Evolutionary conservation across 805 yeast species (phyloP), one percentile per base, ranked within the genome.

Genomic region (Candida stauntonica): DNA sequence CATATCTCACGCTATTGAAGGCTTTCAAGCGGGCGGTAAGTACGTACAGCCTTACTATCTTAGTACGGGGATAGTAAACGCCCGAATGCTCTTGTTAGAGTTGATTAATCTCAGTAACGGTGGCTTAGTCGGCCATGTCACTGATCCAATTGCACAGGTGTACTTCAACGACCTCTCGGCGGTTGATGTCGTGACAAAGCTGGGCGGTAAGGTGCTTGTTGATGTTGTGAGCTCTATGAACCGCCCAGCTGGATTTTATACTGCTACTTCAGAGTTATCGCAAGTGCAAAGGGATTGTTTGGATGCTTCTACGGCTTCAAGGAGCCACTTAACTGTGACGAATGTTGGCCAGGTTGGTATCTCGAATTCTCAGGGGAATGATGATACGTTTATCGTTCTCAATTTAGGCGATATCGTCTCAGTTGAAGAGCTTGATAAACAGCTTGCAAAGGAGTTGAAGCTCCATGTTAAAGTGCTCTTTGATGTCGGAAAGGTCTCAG

Each of bases 141-240:
- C 30, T 9, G 45, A 41, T 18, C 43, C 43, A 5, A 26, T 38
- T 24, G 36, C 41, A 6, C 42, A 38, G n/a, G 44, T 44, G 2
- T 44, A 41, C 43, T 44, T 38, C 37, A 38, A 38, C 17, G 48
- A 44, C 24, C 33, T 44, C 29, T 44, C 34, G 35, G 17, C 38
- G 9, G 11, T 36, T 17, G 48, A 39, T 2, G 11, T 43, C 24
- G 35, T 38, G 4, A 35, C 41, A 1, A 26, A 28, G 3, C 6
- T 14, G 21, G 29, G 29, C 9, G 35, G 33, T 3, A 16, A 38
- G 7, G 14, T 37, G 12, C 16, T 40, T 12, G 38, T 44, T 17
- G 41, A 40, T 30, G 29, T 33, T 21, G 38, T 27, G 14, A 38
- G 45, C 16, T 35, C 31, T 17, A 20, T 33, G 8, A 13, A 8